Base-by-base conservation (phyloP, 2,329 filamentous ascomycete genomes). In the Pseudogymnoascus sp. region DNA sequence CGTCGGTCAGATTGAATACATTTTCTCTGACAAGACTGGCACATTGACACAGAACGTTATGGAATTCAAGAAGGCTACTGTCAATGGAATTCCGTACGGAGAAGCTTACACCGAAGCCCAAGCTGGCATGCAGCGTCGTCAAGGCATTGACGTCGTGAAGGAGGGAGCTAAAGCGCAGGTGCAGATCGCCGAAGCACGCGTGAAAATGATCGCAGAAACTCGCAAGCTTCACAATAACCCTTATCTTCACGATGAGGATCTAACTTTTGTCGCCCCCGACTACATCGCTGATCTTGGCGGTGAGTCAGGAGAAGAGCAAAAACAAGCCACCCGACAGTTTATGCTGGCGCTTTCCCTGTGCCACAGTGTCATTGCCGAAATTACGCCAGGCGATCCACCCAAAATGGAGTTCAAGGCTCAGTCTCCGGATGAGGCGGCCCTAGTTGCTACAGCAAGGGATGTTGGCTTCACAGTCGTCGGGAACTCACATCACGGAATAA, bases 51-150 rank as follows among this genome's bases (percentile, higher is more conserved):
- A 96, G 72, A 96, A 96, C 74, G 90, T 96, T 62, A 96, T 96
- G 95, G 96, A 99, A 75, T 99, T 98, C 84, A 99, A 98, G 77
- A 99, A 99, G 77, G 92, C 90, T 63, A 96, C 93, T 0, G 88
- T 99, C 77, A 98, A 98, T 72, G 93, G 93, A n/a, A 85, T 95
- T 66, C 87, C 93, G 0, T 99, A 99, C 70, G 95, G 96, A 67
- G 95, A 99, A 78, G 95, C 95, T 0, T 99, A 97, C 73, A 99
- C 96, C 0, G 95, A 99, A 76, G 95, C 95, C 0, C 91, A 96
- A 76, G 90, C 93, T 62, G 95, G 95, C 64, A 95, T 99, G 90
- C 92, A 96, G 74, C 92, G 93, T 76, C 86, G 95, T 66, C 80
- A 93, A 76, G 95, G 95, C 60, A 83, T 96, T 61, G 87, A 98